Evolutionary conservation across 768 basidiomycete genomes (phyloP).

Genomic region (Melanogaster broomeanus): DNA sequence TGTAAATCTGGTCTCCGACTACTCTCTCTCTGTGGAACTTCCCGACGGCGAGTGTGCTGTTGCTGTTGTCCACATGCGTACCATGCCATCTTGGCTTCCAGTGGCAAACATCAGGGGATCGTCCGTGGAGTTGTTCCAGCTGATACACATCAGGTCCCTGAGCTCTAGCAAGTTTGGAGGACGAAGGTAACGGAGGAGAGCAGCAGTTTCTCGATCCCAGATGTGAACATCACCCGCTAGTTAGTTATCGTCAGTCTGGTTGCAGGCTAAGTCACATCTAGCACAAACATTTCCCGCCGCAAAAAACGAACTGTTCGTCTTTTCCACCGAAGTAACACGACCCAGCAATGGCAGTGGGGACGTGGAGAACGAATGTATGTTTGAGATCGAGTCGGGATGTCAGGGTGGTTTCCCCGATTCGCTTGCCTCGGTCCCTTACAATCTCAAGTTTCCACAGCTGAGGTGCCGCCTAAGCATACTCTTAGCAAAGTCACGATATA

Average conservation of each 20-base stretch:
- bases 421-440: constrained; percentile 49
- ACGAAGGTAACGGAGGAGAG: constrained; percentile 66
- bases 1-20: background rate
- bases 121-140: constrained; percentile 72
- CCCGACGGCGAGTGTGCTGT: constrained; percentile 2
- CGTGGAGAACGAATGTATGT: constrained; percentile 69
- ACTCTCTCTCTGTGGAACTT: constrained; percentile 21
- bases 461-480: constrained; percentile 54
- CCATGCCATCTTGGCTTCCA: constrained; percentile 75
- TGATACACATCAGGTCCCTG: constrained; percentile 75
- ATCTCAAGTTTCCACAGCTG: constrained; percentile 75
- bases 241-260: background rate
- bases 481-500: background rate
- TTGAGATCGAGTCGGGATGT: constrained; percentile 39
- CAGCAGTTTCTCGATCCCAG: constrained; percentile 82
- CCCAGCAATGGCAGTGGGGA: constrained; percentile 69
- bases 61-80: constrained; percentile 69
- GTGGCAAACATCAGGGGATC: constrained; percentile 58
- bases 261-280: background rate
- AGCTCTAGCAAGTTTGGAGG: constrained; percentile 48
- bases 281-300: constrained; percentile 68
- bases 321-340: constrained; percentile 80
- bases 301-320: constrained; percentile 77
- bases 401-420: constrained; percentile 22
- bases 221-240: constrained; percentile 83